A percentile compares a stretch with the other conserved stretches of the same genome.
These are phyloP conservation scores for Fraxinus sp. DNA, from an alignment of 305 asterid species.

Conservation along the genomic window DNA sequence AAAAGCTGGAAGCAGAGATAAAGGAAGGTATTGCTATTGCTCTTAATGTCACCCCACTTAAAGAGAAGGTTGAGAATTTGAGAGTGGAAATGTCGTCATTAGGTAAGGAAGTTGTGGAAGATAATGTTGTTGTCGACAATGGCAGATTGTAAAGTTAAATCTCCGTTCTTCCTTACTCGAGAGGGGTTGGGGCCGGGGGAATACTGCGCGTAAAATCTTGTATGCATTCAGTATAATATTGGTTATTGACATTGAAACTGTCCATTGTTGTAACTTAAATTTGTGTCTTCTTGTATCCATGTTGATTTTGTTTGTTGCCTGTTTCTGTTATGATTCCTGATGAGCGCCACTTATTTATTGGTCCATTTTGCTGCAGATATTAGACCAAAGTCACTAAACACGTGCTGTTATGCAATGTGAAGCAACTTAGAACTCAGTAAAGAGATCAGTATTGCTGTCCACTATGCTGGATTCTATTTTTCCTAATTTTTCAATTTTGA, in stretches of 20 bases:
- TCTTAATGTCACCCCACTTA: slow-evolving; percentile 37
- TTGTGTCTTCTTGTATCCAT: not conserved
- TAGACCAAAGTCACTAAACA: not conserved
- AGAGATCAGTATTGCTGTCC: not conserved
- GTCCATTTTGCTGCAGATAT: not conserved
- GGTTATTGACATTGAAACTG: slow-evolving; percentile 1
- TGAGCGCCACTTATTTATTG: not conserved
- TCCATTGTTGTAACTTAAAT: not conserved
- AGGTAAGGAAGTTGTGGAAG: slow-evolving; percentile 23
- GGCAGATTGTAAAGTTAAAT: slow-evolving; percentile 32
- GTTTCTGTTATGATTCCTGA: not conserved
- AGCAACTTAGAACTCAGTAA: not conserved
- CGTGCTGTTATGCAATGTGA: not conserved
- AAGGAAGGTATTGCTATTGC: slow-evolving; percentile 40
- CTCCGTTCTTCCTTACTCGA: not conserved
- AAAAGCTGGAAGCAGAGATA: slow-evolving; percentile 43
- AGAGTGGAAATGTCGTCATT: slow-evolving; percentile 25
- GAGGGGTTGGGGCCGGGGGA: not conserved
- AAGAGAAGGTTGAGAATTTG: slow-evolving; percentile 41
- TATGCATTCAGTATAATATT: not conserved
- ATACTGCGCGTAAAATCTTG: not conserved
- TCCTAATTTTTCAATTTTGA: not conserved
- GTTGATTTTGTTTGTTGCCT: not conserved
- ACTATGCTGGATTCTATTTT: not conserved
- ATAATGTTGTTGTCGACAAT: slow-evolving; percentile 25